Percentiles rank a stretch among this genome's conserved stretches.
phyloP scores from a whole-genome alignment of 495 filamentous ascomycete species.

The Daldinia loculata region DNA sequence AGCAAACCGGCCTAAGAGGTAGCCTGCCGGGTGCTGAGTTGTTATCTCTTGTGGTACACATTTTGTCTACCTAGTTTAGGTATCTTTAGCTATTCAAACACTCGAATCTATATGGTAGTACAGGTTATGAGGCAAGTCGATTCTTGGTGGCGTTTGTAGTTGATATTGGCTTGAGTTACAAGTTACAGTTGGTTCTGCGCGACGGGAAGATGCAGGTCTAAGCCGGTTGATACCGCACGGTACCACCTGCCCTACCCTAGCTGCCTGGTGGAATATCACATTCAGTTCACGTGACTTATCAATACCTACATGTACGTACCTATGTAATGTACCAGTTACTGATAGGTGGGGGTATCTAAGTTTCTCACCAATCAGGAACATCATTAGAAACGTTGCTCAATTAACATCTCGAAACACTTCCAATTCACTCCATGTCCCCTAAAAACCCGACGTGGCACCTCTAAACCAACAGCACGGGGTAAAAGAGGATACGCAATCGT shows the following conservation, averaged over 20 bases:
- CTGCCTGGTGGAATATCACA: neutral
- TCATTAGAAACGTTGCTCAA: no score
- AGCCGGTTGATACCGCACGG: neutral
- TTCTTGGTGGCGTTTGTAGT: slow-evolving; percentile 4
- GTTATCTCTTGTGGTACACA: neutral
- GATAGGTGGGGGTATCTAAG: no score
- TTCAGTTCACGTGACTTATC: neutral
- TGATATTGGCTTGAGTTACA: slow-evolving; percentile 4
- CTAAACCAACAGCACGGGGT: neutral
- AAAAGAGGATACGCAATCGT: neutral
- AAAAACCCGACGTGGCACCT: neutral
- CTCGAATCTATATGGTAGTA: neutral
- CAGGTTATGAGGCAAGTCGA: neutral
- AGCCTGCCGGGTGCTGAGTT: slow-evolving; percentile 7
- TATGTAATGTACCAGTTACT: no score
- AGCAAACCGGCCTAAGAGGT: neutral
- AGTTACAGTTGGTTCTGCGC: neutral
- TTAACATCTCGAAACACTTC: no score
- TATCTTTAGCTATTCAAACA: neutral
- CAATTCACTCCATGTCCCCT: neutral
- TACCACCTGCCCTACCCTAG: neutral
- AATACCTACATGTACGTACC: neutral
- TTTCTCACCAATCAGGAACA: no score
- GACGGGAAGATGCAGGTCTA: slow-evolving; percentile 1
- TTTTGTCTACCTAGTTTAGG: neutral